Conservation (phyloP, 2,329 filamentous ascomycete genomes). For the Neopestalotiopsis sp. region DNA sequence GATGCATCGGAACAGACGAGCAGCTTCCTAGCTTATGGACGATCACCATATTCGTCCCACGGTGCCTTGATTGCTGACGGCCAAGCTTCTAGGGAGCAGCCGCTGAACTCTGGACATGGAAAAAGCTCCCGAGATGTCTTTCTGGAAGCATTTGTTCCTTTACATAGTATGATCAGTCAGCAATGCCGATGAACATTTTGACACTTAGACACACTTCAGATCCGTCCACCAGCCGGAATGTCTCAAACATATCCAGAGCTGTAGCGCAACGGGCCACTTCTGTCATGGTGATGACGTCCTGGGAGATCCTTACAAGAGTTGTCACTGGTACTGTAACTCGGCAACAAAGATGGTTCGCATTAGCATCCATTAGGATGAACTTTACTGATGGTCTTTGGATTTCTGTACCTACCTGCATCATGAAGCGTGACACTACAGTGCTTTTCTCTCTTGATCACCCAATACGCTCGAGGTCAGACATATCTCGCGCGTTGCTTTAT, state of each 20-base stretch:
- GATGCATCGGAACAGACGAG: too few species aligned
- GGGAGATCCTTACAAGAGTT: too few species aligned
- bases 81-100: neutral
- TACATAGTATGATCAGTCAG: too few species aligned
- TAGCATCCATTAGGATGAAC: too few species aligned
- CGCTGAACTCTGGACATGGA: slow-evolving; percentile 2
- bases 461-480: neutral
- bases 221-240: too few species aligned
- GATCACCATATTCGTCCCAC: neutral
- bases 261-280: too few species aligned
- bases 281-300: too few species aligned
- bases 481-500: neutral
- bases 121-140: neutral
- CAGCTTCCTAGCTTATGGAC: neutral
- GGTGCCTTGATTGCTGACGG: slow-evolving; percentile 1
- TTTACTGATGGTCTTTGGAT: neutral
- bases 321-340: too few species aligned
- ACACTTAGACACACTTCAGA: too few species aligned
- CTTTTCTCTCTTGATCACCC: neutral
- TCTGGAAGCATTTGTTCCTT: neutral
- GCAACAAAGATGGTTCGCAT: too few species aligned
- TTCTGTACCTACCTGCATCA: neutral
- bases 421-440: neutral
- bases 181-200: too few species aligned
- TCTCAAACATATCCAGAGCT: too few species aligned